These are phyloP conservation scores for Parmales sp. DNA, from an alignment of 108 stramenopile genomes.

Conservation along the genomic window DNA sequence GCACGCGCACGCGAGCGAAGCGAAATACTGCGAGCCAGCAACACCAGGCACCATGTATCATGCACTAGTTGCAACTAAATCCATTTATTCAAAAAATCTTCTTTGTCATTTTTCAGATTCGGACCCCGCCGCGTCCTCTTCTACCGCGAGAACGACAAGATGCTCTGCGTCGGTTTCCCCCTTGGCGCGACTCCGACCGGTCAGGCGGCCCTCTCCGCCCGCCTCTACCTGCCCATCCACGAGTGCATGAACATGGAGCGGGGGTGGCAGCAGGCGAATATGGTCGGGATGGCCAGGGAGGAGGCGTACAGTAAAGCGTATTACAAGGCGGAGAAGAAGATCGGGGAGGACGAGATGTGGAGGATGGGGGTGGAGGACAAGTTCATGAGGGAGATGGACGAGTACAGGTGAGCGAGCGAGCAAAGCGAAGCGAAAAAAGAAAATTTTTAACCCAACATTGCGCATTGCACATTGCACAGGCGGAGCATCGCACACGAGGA, in stretches of 20 bases:
- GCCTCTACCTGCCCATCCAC: conserved; percentile 26
- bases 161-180: conserved; percentile 24
- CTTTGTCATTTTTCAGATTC: no score
- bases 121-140: conserved; percentile 18
- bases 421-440: no score
- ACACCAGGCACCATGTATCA: no score
- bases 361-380: not conserved
- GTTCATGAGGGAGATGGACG: conserved; percentile 17
- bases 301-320: conserved; percentile 10
- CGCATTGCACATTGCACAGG: not conserved
- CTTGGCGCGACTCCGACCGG: conserved; percentile 17
- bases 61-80: no score
- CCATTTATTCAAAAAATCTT: no score
- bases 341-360: conserved; percentile 22
- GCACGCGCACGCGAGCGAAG: not conserved
- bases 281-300: conserved; percentile 23
- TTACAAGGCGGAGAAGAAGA: conserved; percentile 17
- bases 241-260: conserved; percentile 26
- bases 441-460: not conserved
- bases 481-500: not conserved
- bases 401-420: conserved; percentile 3
- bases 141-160: conserved; percentile 31
- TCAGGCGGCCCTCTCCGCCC: conserved; percentile 7
- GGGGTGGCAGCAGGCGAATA: conserved; percentile 21
- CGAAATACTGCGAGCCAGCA: no score